Evolutionary conservation across 2,329 filamentous ascomycete genomes (phyloP), one percentile per base, ranked within the genome.

Genomic region (Colletotrichum scovillei): DNA sequence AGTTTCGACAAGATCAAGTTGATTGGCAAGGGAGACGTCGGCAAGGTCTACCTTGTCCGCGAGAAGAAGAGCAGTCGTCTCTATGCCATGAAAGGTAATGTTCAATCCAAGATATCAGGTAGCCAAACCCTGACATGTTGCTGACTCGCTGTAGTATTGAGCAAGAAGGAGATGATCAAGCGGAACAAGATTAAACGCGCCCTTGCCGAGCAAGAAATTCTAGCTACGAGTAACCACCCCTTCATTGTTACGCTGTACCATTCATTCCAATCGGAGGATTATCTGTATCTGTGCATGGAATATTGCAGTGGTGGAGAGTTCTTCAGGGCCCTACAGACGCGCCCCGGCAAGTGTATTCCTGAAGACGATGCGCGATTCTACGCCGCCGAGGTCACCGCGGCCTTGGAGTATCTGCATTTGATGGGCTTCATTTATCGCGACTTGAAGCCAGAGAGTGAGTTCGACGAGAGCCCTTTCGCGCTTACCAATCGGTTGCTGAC

Each of bases 81-180:
- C 64, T 99, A 98, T 84, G 97, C 97, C 67, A 99, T 99, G 97
- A 99, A 99, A 86, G 96, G 96, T 98, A 82, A 82, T 77, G 88
- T 82, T 22, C 56, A 19, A 49, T 8, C 11, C 8, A 22, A 4
- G 24, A 46, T 12, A 35, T 56, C 5, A 63, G n/a, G 28, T 22
- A 26, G 12, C 32, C 58, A 26, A 38, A 62, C 35, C 57, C 60
- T 16, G 55, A 69, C 58, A 7, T 38, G 24, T 71, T 67, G 78
- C 84, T 88, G 78, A 89, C 82, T 67, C 56, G 64, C 64, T 66
- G 19, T 80, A 98, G 97, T 99, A 6, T 82, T 99, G 83, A 98
- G 95, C 89, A 99, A 99, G 86, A 98, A 98, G 88, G 97, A 99
- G 84, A 99, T 99, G 97, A 99, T 99, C 84, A 99, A 99, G 87